Conservation (phyloP, 371 early-diverging fungal genomes). For the Mucor indicus region DNA sequence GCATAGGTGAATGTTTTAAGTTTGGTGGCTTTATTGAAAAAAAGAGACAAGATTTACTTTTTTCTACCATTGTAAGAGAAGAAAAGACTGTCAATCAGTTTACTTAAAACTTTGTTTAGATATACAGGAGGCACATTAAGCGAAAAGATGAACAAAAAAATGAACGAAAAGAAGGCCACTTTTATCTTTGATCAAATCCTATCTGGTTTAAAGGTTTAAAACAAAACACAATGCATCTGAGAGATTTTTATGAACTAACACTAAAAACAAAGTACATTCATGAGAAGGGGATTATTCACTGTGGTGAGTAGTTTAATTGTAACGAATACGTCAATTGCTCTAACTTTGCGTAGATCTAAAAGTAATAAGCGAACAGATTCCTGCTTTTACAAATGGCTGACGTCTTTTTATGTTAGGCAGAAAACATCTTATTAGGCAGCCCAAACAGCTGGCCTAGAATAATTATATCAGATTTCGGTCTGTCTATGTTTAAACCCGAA, state of each 20-base stretch:
- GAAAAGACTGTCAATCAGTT: not conserved
- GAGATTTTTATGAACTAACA: not conserved
- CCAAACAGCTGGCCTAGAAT: not conserved
- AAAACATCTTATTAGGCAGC: conserved; percentile 4
- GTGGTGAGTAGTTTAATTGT: conserved; percentile 13
- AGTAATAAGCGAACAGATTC: not conserved
- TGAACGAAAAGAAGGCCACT: not conserved
- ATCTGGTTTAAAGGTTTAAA: conserved; percentile 8
- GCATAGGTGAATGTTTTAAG: conserved; percentile 10
- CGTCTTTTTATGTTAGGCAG: conserved; percentile 1
- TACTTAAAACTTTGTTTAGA: not conserved
- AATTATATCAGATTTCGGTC: conserved; percentile 15
- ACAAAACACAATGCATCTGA: not conserved
- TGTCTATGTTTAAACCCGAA: not conserved
- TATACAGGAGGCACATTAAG: conserved; percentile 1
- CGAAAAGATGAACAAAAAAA: not conserved
- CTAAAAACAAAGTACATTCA: conserved; percentile 9
- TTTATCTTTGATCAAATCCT: conserved; percentile 10
- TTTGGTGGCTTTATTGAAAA: not conserved
- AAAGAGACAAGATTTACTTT: not conserved
- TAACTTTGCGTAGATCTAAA: not conserved
- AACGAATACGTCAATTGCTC: no score
- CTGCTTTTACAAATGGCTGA: not conserved
- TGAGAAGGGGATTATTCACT: conserved; percentile 16
- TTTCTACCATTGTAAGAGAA: conserved; percentile 7